These are phyloP conservation scores for Neonothopanus nambi DNA, from an alignment of 1,284 basidiomycete species.

Conservation along the genomic window DNA sequence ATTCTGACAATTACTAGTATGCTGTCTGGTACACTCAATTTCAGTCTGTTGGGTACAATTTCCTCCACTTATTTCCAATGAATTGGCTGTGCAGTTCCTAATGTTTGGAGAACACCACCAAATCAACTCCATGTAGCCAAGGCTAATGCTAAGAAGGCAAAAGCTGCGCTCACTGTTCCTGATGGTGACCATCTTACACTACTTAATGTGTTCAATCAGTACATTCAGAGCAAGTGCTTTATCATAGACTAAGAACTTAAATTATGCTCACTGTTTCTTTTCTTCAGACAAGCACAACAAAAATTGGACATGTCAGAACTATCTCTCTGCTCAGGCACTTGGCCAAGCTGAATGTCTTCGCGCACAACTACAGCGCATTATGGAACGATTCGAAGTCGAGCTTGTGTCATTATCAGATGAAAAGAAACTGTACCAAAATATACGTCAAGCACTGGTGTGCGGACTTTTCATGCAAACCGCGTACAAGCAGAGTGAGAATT, in stretches of 20 bases:
- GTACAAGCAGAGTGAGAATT: constrained; percentile 94
- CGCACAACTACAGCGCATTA: constrained; percentile 84
- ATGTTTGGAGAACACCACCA: constrained; percentile 90
- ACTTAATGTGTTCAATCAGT: constrained; percentile 95
- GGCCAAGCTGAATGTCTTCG: constrained; percentile 96
- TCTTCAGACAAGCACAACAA: constrained; percentile 67
- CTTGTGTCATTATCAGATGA: constrained; percentile 78
- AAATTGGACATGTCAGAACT: constrained; percentile 95
- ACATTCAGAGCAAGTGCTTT: constrained; percentile 64
- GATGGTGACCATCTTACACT: constrained; percentile 96
- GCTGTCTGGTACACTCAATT: constrained; percentile 72
- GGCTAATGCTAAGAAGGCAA: constrained; percentile 91
- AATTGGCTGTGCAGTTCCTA: too few species aligned
- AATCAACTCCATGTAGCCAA: constrained; percentile 88
- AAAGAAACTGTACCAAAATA: constrained; percentile 77
- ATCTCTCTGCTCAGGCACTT: constrained; percentile 83
- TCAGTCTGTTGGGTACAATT: neutral
- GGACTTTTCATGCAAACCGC: constrained; percentile 99
- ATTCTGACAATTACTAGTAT: constrained; percentile 94
- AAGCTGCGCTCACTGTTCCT: constrained; percentile 86
- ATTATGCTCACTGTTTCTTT: constrained; percentile 1
- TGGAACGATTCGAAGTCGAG: constrained; percentile 92
- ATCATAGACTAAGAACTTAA: neutral
- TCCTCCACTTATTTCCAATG: constrained; percentile 14
- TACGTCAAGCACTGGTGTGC: constrained; percentile 85